phyloP scores from a whole-genome alignment of 2,329 filamentous ascomycete genomes.

The Fonsecaea multimorphosa region DNA sequence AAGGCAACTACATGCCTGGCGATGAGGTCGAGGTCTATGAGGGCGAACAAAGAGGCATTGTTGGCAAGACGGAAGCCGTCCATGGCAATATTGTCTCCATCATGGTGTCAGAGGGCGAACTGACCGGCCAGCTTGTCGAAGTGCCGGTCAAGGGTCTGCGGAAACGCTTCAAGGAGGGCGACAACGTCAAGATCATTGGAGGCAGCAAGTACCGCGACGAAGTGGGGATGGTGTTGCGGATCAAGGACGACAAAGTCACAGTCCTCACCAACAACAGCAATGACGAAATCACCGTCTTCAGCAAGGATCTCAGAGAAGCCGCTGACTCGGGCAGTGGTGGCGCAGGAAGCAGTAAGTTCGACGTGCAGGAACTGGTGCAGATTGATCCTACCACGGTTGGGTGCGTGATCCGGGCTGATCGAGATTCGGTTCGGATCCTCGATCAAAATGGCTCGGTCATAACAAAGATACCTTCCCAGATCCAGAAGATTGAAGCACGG shows the following conservation, averaged over 20 bases:
- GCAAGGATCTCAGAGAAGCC: conserved; percentile 92
- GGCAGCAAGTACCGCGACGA: conserved; percentile 94
- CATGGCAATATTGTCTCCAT: conserved; percentile 92
- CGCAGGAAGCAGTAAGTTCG: conserved; percentile 74
- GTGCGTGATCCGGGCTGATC: conserved; percentile 92
- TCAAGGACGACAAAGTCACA: conserved; percentile 89
- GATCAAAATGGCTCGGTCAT: conserved; percentile 87
- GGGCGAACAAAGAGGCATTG: conserved; percentile 90
- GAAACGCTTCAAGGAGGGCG: conserved; percentile 90
- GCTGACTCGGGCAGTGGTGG: conserved; percentile 83
- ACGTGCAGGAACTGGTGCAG: conserved; percentile 91
- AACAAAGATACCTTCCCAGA: conserved; percentile 85
- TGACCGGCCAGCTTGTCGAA: conserved; percentile 84
- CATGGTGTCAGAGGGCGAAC: conserved; percentile 78
- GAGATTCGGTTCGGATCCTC: conserved; percentile 85
- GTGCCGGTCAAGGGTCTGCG: conserved; percentile 90
- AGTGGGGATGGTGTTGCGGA: conserved; percentile 94
- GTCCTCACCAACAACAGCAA: conserved; percentile 91
- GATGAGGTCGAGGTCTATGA: conserved; percentile 97
- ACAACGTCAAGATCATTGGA: conserved; percentile 98
- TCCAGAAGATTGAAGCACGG: conserved; percentile 84
- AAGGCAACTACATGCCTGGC: conserved; percentile 85
- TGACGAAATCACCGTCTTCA: conserved; percentile 95
- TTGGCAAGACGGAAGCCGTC: conserved; percentile 83
- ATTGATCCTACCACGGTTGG: conserved; percentile 91